Evolutionary conservation across 1,284 basidiomycete species (phyloP).

Genomic region (Ganoderma lingzhi): DNA sequence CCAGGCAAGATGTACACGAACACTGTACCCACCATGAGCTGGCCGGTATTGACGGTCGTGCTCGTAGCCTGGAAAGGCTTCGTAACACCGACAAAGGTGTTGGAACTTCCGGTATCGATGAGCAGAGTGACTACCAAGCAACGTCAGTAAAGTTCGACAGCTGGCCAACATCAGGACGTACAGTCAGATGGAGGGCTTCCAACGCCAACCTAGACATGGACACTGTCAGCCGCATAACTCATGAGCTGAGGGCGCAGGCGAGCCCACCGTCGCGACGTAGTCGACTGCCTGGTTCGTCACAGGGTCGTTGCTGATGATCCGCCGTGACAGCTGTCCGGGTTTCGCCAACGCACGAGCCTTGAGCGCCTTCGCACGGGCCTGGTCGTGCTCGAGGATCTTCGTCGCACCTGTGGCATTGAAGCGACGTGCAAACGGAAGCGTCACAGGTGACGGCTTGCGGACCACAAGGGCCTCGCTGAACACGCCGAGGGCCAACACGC

Average conservation of each 20-base stretch:
- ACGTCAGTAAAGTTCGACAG: neutral
- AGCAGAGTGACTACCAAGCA: constrained; percentile 31
- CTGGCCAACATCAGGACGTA: constrained; percentile 17
- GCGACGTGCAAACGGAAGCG: constrained; percentile 34
- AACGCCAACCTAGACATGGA: constrained; percentile 34
- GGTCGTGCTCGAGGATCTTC: constrained; percentile 34
- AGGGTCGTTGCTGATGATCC: constrained; percentile 25
- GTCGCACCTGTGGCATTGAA: constrained; percentile 33
- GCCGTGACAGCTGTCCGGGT: constrained; percentile 2
- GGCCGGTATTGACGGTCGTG: constrained; percentile 49
- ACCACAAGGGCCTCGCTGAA: constrained; percentile 26
- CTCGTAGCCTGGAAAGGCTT: constrained; percentile 46
- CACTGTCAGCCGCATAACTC: neutral
- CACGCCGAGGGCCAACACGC: constrained; percentile 10
- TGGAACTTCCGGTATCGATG: constrained; percentile 44
- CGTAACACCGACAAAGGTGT: constrained; percentile 61
- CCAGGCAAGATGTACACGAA: neutral
- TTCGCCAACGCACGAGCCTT: constrained; percentile 14
- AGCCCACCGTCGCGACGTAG: constrained; percentile 36
- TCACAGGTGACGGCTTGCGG: constrained; percentile 27
- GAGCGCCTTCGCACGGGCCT: constrained; percentile 34
- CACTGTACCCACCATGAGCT: constrained; percentile 44
- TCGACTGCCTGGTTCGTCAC: constrained; percentile 36
- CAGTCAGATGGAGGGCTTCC: constrained; percentile 39
- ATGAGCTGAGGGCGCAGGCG: neutral